phyloP scores from a whole-genome alignment of 805 yeast genomes.

The Cyberlindnera veronae region DNA sequence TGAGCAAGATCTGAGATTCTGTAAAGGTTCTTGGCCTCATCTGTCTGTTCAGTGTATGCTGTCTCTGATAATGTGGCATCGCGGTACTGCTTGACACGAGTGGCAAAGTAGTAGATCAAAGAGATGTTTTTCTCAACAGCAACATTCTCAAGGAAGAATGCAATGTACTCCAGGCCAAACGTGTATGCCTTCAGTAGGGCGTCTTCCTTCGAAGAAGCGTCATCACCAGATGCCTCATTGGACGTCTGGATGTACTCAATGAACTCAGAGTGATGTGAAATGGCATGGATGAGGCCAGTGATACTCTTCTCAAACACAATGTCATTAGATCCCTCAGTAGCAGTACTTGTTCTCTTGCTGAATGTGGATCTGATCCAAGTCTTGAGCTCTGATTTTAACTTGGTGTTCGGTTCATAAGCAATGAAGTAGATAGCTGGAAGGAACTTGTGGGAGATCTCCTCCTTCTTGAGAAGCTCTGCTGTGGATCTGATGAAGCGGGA shows the following conservation, averaged over 20 bases:
- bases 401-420: conserved; percentile 69
- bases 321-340: conserved; percentile 33
- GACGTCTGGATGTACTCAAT: conserved; percentile 34
- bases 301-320: conserved; percentile 62
- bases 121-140: conserved; percentile 67
- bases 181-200: conserved; percentile 40
- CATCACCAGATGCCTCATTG: conserved; percentile 14
- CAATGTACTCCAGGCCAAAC: conserved; percentile 56
- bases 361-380: conserved; percentile 73
- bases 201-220: conserved; percentile 6
- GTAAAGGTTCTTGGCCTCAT: conserved; percentile 42
- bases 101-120: conserved; percentile 68
- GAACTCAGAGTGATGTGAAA: conserved; percentile 75
- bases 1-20: conserved; percentile 72
- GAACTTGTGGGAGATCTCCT: conserved; percentile 58
- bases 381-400: conserved; percentile 45
- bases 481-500: conserved; percentile 44
- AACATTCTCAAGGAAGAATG: conserved; percentile 56
- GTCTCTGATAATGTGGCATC: conserved; percentile 39
- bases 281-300: conserved; percentile 61
- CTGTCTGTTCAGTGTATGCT: conserved; percentile 30
- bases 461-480: conserved; percentile 48
- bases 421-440: conserved; percentile 65
- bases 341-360: conserved; percentile 23
- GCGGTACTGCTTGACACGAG: conserved; percentile 72